Evolutionary conservation across 1,284 basidiomycete species (phyloP).

Genomic region (Prillingera fragicola): DNA sequence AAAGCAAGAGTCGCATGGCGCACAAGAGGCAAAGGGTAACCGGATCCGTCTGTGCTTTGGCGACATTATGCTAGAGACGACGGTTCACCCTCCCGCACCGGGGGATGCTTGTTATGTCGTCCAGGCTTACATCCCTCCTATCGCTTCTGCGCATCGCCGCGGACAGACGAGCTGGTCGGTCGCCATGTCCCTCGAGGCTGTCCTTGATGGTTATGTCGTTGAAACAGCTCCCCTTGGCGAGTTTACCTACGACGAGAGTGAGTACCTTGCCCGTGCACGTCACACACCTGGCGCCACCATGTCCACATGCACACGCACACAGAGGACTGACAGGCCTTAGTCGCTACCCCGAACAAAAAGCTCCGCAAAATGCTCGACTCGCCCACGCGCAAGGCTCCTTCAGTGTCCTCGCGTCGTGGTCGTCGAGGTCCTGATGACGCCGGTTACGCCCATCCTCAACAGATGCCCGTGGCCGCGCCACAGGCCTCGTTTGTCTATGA

Average conservation of each 20-base stretch:
- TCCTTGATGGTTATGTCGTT: constrained; percentile 27
- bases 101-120: constrained; percentile 5
- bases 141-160: background rate
- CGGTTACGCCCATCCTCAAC: constrained; percentile 1
- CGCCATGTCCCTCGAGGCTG: constrained; percentile 33
- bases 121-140: constrained; percentile 1
- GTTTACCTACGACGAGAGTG: too few relatives aligned
- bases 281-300: too few relatives aligned
- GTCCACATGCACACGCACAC: too few relatives aligned
- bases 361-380: background rate
- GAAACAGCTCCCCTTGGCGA: constrained; percentile 33
- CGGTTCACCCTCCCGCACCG: constrained; percentile 13
- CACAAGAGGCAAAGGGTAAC: too few relatives aligned
- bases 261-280: too few relatives aligned
- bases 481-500: constrained; percentile 16
- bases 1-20: too few relatives aligned
- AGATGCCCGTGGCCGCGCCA: constrained; percentile 5
- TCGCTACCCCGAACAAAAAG: background rate
- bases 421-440: background rate
- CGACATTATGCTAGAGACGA: constrained; percentile 28
- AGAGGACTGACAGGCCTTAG: background rate
- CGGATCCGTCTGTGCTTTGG: constrained; percentile 35
- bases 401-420: background rate
- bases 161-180: constrained; percentile 12
- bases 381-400: background rate